Conservation (phyloP, 2,329 filamentous ascomycete genomes). For the Colletotrichum magnum region DNA sequence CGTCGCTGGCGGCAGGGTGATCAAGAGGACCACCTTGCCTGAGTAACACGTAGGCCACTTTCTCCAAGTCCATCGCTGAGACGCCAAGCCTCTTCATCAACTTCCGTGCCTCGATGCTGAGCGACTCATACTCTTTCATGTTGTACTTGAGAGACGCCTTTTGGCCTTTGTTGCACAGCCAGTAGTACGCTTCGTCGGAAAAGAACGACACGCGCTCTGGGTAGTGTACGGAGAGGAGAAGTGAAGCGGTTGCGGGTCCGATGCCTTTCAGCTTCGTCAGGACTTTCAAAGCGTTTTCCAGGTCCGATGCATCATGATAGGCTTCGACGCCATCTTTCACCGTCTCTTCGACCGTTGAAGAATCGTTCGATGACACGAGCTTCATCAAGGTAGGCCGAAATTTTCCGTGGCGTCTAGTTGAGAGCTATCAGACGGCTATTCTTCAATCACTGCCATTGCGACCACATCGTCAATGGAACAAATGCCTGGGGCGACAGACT, state of each 20-base stretch:
- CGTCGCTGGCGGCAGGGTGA: neutral
- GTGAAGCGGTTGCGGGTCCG: constrained; percentile 83
- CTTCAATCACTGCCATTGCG: neutral
- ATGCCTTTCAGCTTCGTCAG: constrained; percentile 79
- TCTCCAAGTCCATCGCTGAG: constrained; percentile 75
- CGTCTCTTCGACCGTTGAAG: constrained; percentile 58
- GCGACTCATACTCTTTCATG: constrained; percentile 74
- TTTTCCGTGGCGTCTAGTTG: constrained; percentile 70
- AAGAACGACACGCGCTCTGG: constrained; percentile 78
- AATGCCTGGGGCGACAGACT: neutral
- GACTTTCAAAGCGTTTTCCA: constrained; percentile 61
- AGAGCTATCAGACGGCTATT: constrained; percentile 1
- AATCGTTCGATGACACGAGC: constrained; percentile 73
- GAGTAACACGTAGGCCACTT: constrained; percentile 79
- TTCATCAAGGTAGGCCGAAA: constrained; percentile 74
- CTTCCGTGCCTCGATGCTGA: constrained; percentile 60
- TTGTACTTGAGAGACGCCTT: constrained; percentile 76
- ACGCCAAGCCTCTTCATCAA: constrained; percentile 66
- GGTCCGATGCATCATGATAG: constrained; percentile 56
- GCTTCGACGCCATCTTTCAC: constrained; percentile 66
- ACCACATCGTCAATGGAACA: neutral
- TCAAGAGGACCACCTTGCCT: constrained; percentile 49
- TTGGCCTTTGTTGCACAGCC: constrained; percentile 72
- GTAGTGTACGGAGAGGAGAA: constrained; percentile 77
- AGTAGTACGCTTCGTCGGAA: constrained; percentile 83